phyloP scores from a whole-genome alignment of 2,329 filamentous ascomycete genomes.

The Dendrostoma leiphaemia region DNA sequence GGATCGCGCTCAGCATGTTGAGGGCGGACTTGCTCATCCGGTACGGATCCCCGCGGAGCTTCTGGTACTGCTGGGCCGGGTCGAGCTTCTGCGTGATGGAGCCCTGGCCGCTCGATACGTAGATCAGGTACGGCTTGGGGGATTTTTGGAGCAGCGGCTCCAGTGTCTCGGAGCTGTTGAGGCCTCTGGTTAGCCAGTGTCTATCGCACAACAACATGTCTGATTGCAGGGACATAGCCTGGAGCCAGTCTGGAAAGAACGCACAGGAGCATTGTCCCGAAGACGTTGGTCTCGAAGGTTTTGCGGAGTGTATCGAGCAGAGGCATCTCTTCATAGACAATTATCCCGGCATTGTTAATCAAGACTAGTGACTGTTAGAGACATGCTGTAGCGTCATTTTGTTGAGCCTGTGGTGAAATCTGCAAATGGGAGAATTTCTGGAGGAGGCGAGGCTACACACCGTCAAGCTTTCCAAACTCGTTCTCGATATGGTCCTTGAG shows the following conservation, averaged over 20 bases:
- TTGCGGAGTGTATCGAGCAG: not conserved
- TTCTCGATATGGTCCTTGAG: conserved; percentile 50
- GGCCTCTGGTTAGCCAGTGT: not conserved
- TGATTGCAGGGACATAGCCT: not conserved
- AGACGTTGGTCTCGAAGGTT: conserved; percentile 2
- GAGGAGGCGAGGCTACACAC: not conserved
- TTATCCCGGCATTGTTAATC: not conserved
- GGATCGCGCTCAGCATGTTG: conserved; percentile 34
- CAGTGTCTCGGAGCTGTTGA: conserved; percentile 23
- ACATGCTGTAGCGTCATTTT: too few species aligned
- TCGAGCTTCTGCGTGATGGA: conserved; percentile 28
- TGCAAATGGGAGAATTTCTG: too few species aligned
- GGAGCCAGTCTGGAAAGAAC: too few species aligned
- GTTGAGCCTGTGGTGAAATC: too few species aligned
- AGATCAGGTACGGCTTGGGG: conserved; percentile 28
- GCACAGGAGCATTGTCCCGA: not conserved
- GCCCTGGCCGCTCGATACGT: conserved; percentile 32
- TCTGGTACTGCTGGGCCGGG: conserved; percentile 15
- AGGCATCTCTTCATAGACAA: not conserved
- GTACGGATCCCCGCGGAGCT: conserved; percentile 26
- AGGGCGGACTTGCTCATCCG: conserved; percentile 36
- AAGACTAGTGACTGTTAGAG: not conserved
- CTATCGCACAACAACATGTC: not conserved
- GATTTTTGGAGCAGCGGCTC: conserved; percentile 31
- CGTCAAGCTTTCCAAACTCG: conserved; percentile 49